Evolutionary conservation across 768 basidiomycete genomes (phyloP), one percentile per base, ranked within the genome.

Genomic region (Flagelloscypha sp.): DNA sequence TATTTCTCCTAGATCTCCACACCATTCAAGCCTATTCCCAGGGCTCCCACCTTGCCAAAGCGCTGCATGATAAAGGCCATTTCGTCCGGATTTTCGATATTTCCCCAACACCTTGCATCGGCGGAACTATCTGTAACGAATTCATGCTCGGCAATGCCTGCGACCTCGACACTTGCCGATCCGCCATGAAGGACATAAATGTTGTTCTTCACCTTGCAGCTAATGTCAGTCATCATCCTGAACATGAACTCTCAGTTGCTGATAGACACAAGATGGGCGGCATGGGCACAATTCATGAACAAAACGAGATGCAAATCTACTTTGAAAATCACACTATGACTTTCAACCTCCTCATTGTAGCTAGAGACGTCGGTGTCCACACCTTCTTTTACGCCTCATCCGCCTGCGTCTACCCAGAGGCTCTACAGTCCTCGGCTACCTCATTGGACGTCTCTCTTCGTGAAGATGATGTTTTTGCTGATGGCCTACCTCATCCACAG

Each of bases 191-290:
- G n/a, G 67, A 56, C 19, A 57, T 72, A 0, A 43, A 64, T 32
- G 58, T 53, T 6, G 61, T 79, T 17, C 53, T 76, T 13, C 76
- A 79, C 48, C 70, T 78, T 42, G 72, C 76, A 8, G 76, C 75
- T 2, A n/a, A n/a, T n/a, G n/a, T n/a, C n/a, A n/a, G n/a, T n/a
- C n/a, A n/a, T n/a, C n/a, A n/a, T n/a, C n/a, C n/a, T n/a, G n/a
- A n/a, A n/a, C n/a, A n/a, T n/a, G n/a, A n/a, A n/a, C n/a, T n/a
- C n/a, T n/a, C n/a, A n/a, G n/a, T n/a, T n/a, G n/a, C n/a, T n/a
- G n/a, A n/a, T n/a, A n/a, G n/a, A n/a, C n/a, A n/a, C n/a, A 70
- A 59, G 15, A 76, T 75, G 75, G 76, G 74, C 3, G 76, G 76
- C 0, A 79, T 79, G 77, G 76, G 76, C 2, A 64, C 65, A 0